A percentile compares a stretch with the other conserved stretches of the same genome.
Conservation (phyloP, 768 basidiomycete genomes). For the Phanerochaete sordida region DNA sequence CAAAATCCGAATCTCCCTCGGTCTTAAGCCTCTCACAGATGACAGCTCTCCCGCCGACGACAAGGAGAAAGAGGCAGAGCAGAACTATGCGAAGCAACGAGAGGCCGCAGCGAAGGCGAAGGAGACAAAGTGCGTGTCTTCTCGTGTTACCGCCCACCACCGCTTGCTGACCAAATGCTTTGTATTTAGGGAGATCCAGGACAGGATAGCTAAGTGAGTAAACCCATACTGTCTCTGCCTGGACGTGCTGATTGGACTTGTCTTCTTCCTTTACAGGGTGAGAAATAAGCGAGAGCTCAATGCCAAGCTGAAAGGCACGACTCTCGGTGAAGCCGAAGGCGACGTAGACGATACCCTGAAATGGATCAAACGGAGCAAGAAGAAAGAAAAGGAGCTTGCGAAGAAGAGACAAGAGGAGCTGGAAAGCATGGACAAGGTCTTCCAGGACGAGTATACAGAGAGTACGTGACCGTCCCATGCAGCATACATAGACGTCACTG, state of each 20-base stretch:
- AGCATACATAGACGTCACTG: neutral
- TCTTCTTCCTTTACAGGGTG: slow-evolving; percentile 51
- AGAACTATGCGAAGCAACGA: slow-evolving; percentile 75
- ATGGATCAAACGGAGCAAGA: slow-evolving; percentile 93
- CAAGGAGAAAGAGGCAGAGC: slow-evolving; percentile 81
- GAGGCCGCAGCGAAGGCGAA: slow-evolving; percentile 67
- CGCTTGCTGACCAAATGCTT: slow-evolving; percentile 17
- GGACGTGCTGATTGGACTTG: neutral
- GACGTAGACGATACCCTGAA: slow-evolving; percentile 76
- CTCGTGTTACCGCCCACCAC: slow-evolving; percentile 14
- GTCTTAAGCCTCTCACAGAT: slow-evolving; percentile 90
- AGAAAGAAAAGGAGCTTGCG: slow-evolving; percentile 85
- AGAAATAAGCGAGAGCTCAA: slow-evolving; percentile 92
- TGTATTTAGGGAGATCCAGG: slow-evolving; percentile 56
- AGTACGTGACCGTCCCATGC: slow-evolving; percentile 46
- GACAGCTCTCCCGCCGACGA: slow-evolving; percentile 67
- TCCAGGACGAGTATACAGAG: slow-evolving; percentile 81
- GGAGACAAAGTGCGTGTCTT: slow-evolving; percentile 63
- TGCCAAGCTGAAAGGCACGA: slow-evolving; percentile 86
- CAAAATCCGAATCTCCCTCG: slow-evolving; percentile 91
- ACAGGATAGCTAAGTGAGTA: slow-evolving; percentile 88
- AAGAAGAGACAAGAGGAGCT: slow-evolving; percentile 78
- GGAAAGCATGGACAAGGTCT: slow-evolving; percentile 77
- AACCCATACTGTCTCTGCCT: neutral
- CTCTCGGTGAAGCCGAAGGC: slow-evolving; percentile 84